Base-by-base conservation (phyloP, 1,284 basidiomycete genomes). In the Fistulina hepatica region DNA sequence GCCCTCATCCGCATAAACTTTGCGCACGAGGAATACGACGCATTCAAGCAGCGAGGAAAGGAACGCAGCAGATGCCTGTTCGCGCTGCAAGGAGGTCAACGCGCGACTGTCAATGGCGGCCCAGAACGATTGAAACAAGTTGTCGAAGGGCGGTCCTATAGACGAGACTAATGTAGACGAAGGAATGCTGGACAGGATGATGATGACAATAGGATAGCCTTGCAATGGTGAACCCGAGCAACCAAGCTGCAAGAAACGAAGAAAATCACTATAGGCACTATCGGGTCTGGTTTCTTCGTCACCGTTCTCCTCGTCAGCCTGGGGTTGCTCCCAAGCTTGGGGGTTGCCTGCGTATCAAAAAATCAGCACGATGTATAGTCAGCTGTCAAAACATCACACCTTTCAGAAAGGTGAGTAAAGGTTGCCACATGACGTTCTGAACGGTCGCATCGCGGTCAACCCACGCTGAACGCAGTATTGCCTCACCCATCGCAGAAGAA, bases 101-200 rank as follows among this genome's bases (percentile, higher is more conserved):
- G 76, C 75, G 13, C 74, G 72, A 10, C 73, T 73, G 34, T 81
- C 74, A 1, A 85, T 56, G 0, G 83, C 82, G 7, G 74, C 72
- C 81, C 86, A 90, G 49, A 93, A 78, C 0, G 82, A 73, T 2
- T 61, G 58, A 51, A 88, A 80, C 22, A 93, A 57, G n/a, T 67
- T 63, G 1, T 53, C 49, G 1, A 73, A 48, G 13, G 60, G 56
- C 21, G 31, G 16, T 12, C n/a, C 10, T 2, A 11, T 16, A 16
- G 17, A 32, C 25, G 16, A 34, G 37, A 15, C 10, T 13, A n/a
- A 58, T 69, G 80, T 76, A 22, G 64, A 63, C 3, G 64, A 52
- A 5, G 88, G 84, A 19, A 94, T 73, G 0, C 84, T 89, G 0
- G 84, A 82, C 4, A 94, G 52, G 17, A 91, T 67, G 25, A 93